These are phyloP conservation scores for Aspergillus campestris DNA, from an alignment of 495 filamentous ascomycete species.

Conservation along the genomic window DNA sequence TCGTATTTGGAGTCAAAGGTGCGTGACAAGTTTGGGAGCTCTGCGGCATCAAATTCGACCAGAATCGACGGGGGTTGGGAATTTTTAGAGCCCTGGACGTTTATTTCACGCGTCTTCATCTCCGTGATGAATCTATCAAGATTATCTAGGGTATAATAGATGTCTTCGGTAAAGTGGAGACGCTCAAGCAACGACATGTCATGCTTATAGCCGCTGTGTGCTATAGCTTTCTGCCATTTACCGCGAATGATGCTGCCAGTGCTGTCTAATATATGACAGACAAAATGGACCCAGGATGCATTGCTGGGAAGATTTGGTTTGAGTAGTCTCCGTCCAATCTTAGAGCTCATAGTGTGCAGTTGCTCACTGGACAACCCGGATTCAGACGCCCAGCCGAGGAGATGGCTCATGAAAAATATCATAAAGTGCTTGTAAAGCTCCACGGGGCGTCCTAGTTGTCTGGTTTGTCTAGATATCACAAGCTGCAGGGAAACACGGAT, in stretches of 20 bases:
- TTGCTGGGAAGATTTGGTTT: constrained; percentile 27
- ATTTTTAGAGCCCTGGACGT: neutral
- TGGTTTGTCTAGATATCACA: neutral
- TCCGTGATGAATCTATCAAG: constrained; percentile 6
- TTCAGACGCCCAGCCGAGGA: constrained; percentile 28
- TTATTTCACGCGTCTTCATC: neutral
- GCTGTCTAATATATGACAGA: constrained; percentile 1
- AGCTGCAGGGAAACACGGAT: constrained; percentile 47
- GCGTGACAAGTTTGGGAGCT: neutral
- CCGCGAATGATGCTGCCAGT: neutral
- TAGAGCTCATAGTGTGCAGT: constrained; percentile 39
- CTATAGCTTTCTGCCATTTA: constrained; percentile 3
- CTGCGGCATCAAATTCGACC: neutral
- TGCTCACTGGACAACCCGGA: constrained; percentile 18
- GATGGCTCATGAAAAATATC: constrained; percentile 35
- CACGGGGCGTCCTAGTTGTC: neutral
- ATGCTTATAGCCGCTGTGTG: neutral
- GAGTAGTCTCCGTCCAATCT: constrained; percentile 37
- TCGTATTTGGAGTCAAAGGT: neutral
- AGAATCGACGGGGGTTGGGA: constrained; percentile 2
- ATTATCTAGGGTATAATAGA: neutral
- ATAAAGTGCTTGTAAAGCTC: constrained; percentile 49
- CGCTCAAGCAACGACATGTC: neutral
- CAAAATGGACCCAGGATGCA: constrained; percentile 5
- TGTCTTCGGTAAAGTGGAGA: constrained; percentile 3